Conservation (phyloP, 2,329 filamentous ascomycete genomes). For the Periglandula ipomoeae region DNA sequence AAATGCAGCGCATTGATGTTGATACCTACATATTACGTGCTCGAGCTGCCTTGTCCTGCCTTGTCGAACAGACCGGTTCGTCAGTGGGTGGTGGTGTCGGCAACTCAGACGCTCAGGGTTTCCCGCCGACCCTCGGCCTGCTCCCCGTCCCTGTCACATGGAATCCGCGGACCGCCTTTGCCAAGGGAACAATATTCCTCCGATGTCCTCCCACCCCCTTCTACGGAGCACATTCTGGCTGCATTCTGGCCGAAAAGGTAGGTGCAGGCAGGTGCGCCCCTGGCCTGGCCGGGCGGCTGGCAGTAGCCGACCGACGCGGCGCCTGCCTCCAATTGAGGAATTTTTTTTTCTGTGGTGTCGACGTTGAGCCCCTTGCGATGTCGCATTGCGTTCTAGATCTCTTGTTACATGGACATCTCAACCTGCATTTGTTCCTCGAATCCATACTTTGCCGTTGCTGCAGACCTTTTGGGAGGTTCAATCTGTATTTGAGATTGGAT, state of each 20-base stretch:
- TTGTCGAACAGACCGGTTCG: too few relatives aligned
- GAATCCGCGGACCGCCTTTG: constrained; percentile 7
- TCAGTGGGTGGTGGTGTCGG: too few relatives aligned
- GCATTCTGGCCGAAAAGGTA: background rate
- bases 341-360: background rate
- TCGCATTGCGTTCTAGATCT: background rate
- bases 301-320: background rate
- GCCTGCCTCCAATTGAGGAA: constrained; percentile 2
- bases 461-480: background rate
- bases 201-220: too few relatives aligned
- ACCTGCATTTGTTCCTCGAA: background rate
- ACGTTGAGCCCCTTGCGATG: background rate
- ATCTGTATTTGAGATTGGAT: background rate
- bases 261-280: background rate
- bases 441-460: background rate
- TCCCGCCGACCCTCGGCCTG: too few relatives aligned
- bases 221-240: too few relatives aligned
- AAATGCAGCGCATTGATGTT: too few relatives aligned
- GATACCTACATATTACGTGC: too few relatives aligned
- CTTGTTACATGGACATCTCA: background rate
- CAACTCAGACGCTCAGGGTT: too few relatives aligned
- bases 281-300: background rate
- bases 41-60: too few relatives aligned
- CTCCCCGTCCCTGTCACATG: constrained; percentile 3
- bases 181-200: background rate